Percentiles rank a stretch among this genome's conserved stretches.
Conservation (phyloP, 306 rosid species). For the Spatholobus suberectus region DNA sequence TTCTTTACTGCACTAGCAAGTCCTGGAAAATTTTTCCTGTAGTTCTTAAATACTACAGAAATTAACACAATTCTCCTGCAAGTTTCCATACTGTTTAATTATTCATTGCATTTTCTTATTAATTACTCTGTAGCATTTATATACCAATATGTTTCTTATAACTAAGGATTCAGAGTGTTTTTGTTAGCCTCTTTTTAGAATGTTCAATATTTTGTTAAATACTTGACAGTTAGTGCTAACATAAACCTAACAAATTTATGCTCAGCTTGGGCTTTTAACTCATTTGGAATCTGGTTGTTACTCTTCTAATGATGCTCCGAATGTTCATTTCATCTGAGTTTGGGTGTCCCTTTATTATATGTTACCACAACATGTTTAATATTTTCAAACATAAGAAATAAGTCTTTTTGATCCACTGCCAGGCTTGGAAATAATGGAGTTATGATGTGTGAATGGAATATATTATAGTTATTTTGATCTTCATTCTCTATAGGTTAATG, state of each 20-base stretch:
- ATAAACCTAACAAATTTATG: background rate
- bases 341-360: background rate
- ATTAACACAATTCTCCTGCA: background rate
- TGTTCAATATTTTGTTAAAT: background rate
- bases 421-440: background rate
- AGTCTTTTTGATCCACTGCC: background rate
- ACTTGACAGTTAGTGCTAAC: background rate
- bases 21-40: background rate
- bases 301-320: background rate
- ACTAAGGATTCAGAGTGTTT: background rate
- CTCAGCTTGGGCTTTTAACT: background rate
- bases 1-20: background rate
- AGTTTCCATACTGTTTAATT: background rate
- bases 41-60: background rate
- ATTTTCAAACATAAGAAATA: background rate
- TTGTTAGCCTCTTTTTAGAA: background rate
- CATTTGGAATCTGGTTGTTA: background rate
- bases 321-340: background rate
- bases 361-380: background rate
- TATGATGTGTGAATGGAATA: background rate
- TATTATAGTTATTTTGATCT: background rate
- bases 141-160: background rate
- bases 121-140: background rate
- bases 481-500: conserved; percentile 16
- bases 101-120: background rate